Base-by-base conservation (phyloP, 2,329 filamentous ascomycete genomes). In the Leptographium lundbergii region DNA sequence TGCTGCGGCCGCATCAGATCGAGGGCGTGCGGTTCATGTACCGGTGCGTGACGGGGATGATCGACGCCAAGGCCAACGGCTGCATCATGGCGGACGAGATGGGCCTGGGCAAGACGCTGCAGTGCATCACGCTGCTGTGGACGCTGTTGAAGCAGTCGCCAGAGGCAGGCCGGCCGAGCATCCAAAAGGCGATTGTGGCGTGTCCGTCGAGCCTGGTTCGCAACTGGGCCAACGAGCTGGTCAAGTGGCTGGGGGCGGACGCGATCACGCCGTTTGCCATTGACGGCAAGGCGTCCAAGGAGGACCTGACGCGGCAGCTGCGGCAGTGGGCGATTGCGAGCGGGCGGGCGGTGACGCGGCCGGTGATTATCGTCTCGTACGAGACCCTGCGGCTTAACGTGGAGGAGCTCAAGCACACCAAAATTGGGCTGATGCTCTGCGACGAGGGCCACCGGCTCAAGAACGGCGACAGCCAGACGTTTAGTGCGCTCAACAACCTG, bases 21-120 rank as follows among this genome's bases (percentile, higher is more conserved):
- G 94, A 97, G 70, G 94, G 94, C 67, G 94, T 99, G 63, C 96
- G 94, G 75, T 99, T 99, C 72, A 85, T 99, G 78, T 99, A 97
- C 72, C 82, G 84, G 64, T 95, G 90, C 68, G 91, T 94, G 6
- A 97, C 92, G 1, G 94, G 94, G n/a, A 81, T 97, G 79, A 88
- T 97, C 59, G 94, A 97, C 66, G 81, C 87, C 45, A 92, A 92
- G 66, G 94, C 94, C 55, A 89, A 96, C 70, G 94, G 94, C 2
- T 99, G 94, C 73, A 99, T 99, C 70, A 99, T 99, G 94, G 94
- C 94, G 57, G 94, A 99, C 70, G 94, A 96, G 70, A 99, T 99
- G 94, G 94, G 94, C 66, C 76, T 99, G 34, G 94, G 94, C 59
- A 99, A 99, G 75, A 99, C 94, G 22, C 74, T 99, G 51, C 94